phyloP scores from a whole-genome alignment of 2,329 filamentous ascomycete genomes.

The Clonostachys sp. region DNA sequence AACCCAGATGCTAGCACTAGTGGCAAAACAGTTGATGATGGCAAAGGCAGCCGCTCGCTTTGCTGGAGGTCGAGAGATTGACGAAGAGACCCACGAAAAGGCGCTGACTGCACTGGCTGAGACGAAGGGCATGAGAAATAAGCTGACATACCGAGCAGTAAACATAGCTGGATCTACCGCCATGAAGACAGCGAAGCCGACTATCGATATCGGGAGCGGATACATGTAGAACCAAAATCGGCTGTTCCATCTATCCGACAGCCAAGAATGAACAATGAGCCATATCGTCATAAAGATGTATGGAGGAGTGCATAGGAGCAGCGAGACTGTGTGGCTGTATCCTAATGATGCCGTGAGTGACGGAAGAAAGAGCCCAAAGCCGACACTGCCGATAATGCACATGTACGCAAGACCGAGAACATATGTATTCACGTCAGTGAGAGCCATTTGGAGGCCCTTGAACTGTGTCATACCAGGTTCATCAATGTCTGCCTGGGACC shows the following conservation, averaged over 20 bases:
- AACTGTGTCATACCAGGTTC: conserved; percentile 44
- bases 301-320: conserved; percentile 52
- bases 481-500: conserved; percentile 50
- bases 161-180: conserved; percentile 37
- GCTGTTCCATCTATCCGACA: conserved; percentile 33
- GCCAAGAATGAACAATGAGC: conserved; percentile 49
- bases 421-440: conserved; percentile 59
- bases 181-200: conserved; percentile 57
- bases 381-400: conserved; percentile 23
- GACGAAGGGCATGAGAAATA: conserved; percentile 43
- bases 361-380: conserved; percentile 7
- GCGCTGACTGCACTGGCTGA: conserved; percentile 48
- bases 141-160: conserved; percentile 38
- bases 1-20: conserved; percentile 46
- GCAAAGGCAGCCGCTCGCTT: conserved; percentile 50
- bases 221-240: conserved; percentile 13
- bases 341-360: conserved; percentile 48
- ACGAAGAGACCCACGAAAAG: conserved; percentile 43
- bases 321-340: conserved; percentile 44
- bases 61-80: conserved; percentile 45
- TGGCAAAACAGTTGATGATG: conserved; percentile 51
- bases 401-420: conserved; percentile 42
- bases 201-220: conserved; percentile 45
- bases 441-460: conserved; percentile 50
- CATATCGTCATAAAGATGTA: conserved; percentile 56